Evolutionary conservation across 2,329 filamentous ascomycete species (phyloP), one percentile per base, ranked within the genome.

Genomic region (Phoma herbarum): DNA sequence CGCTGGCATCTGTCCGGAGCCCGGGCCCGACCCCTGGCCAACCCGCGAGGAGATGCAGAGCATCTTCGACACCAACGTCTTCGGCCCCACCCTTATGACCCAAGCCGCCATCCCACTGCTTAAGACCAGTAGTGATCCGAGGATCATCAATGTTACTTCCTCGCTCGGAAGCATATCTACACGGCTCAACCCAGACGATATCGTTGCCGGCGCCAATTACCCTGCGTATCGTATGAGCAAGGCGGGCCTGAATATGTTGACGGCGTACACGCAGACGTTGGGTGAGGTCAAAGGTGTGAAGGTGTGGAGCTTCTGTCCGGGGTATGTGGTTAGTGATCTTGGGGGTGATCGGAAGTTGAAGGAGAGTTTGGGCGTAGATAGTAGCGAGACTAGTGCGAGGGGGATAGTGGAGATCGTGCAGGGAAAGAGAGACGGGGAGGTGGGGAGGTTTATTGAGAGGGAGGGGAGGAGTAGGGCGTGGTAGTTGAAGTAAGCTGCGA

Each of bases 1-100:
- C 75, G 92, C 93, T 29, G 92, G 91, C 18, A 77, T 85, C 8
- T 77, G 79, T 18, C 43, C 52, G 2, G 58, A 68, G 20, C 20
- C 25, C 1, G 29, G 29, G 1, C 20, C 25, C 26, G 3, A 4
- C 7, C 7, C 18, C 64, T 46, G 43, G 43, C 33, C 51, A 1
- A 31, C 29, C 8, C 23, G 52, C 26, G 62, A 46, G 2, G 39
- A 39, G 16, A 5, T 53, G 23, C 31, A 23, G 3, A 11, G 9
- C 0, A 41, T 39, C 11, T 53, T 53, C 33, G 43, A 45, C 12
- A 53, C 51, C 8, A 53, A 53, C 18, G 43, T 53, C 16, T 46
- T 47, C 29, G 51, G 51, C 1, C 42, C 51, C 1, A 46, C 51
- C 8, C 9, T 47, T 11, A 10, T 41, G n/a, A 47, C 43, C 1